Conservation (phyloP, 352 stramenopile genomes). For the Elongisporangium undulatum region DNA sequence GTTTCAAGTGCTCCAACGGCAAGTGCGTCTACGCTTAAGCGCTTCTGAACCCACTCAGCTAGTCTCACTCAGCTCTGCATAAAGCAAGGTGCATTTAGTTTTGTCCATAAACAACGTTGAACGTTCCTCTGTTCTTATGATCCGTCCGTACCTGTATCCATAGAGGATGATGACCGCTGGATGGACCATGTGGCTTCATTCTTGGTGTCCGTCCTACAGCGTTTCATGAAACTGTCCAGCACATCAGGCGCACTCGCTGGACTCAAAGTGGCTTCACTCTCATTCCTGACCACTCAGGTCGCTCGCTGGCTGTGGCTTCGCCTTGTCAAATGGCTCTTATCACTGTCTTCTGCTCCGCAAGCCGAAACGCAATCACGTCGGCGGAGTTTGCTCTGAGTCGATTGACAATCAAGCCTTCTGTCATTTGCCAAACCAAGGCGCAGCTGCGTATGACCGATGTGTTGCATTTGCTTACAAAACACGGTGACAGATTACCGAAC, state of each 20-base stretch:
- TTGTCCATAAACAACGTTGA: not conserved
- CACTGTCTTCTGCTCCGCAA: too few species aligned
- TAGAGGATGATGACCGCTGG: too few species aligned
- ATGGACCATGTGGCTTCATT: not conserved
- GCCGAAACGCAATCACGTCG: too few species aligned
- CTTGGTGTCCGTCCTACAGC: not conserved
- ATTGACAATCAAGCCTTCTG: too few species aligned
- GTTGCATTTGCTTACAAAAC: not conserved
- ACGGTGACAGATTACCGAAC: not conserved
- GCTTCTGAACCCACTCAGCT: not conserved
- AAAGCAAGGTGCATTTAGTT: not conserved
- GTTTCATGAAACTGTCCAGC: not conserved
- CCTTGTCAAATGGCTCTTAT: too few species aligned
- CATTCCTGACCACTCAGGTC: too few species aligned
- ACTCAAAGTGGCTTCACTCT: not conserved
- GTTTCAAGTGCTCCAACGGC: constrained; percentile 18
- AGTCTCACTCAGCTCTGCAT: not conserved
- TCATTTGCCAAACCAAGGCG: too few species aligned
- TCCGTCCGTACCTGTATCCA: too few species aligned
- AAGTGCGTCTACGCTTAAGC: constrained; percentile 28
- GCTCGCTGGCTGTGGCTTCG: too few species aligned
- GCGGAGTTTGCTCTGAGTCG: too few species aligned
- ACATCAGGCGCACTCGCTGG: not conserved
- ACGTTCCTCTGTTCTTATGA: not conserved
- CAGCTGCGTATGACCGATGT: too few species aligned